Evolutionary conservation across 208 protist species (phyloP).

Genomic region (Blastocrithidia nonstop): DNA sequence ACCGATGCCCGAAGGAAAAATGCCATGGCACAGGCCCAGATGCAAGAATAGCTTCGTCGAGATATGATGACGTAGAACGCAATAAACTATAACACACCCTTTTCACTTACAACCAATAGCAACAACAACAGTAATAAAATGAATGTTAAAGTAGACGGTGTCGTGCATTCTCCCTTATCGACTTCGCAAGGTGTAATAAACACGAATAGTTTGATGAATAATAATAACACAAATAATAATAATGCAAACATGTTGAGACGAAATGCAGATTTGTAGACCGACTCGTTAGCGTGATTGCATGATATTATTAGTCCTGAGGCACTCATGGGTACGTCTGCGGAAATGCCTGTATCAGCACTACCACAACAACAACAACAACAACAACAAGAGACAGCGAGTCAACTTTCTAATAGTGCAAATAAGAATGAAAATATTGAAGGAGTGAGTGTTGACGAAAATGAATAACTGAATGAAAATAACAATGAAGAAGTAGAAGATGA

Average conservation of each 20-base stretch:
- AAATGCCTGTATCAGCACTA: background rate
- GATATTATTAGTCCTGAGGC: constrained; percentile 53
- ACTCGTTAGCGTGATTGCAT: constrained; percentile 73
- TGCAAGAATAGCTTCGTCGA: too few species aligned
- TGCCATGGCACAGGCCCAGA: too few species aligned
- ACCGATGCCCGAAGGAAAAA: too few species aligned
- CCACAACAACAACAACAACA: background rate
- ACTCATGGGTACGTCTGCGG: constrained; percentile 4
- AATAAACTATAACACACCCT: too few species aligned
- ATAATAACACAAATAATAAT: background rate
- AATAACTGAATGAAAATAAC: constrained; percentile 3
- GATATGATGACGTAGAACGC: too few species aligned
- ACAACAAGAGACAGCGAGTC: too few species aligned
- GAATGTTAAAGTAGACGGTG: background rate
- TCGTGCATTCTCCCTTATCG: constrained; percentile 15
- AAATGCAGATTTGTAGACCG: constrained; percentile 14
- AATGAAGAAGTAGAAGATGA: background rate
- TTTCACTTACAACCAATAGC: background rate
- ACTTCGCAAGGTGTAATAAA: background rate
- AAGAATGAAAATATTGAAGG: background rate
- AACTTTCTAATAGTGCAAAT: too few species aligned
- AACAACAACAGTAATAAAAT: constrained; percentile 1
- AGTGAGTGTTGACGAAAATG: constrained; percentile 3
- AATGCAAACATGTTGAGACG: background rate
- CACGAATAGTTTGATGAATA: background rate